These are phyloP conservation scores for Centaurea solstitialis DNA, from an alignment of 129 eudicot genomes.

Conservation along the genomic window DNA sequence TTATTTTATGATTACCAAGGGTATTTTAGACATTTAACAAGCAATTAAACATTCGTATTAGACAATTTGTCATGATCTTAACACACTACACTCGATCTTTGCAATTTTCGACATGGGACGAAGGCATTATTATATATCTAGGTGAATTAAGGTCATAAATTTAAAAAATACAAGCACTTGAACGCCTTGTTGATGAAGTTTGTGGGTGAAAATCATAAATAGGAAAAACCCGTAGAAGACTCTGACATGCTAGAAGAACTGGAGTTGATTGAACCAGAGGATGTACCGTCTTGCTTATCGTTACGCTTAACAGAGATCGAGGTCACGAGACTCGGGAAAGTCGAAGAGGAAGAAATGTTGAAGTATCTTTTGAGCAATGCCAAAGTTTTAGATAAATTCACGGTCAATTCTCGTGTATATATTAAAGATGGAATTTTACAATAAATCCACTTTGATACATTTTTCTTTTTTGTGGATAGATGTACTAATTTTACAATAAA, in stretches of 20 bases:
- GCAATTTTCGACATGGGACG: no score
- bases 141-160: background rate
- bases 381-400: constrained; percentile 27
- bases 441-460: background rate
- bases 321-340: constrained; percentile 23
- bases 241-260: constrained; percentile 25
- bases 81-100: no score
- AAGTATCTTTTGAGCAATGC: constrained; percentile 27
- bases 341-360: constrained; percentile 34
- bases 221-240: constrained; percentile 27
- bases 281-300: constrained; percentile 20
- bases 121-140: no score
- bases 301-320: constrained; percentile 21
- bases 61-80: no score
- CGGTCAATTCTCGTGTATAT: constrained; percentile 34
- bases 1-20: background rate
- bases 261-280: constrained; percentile 12
- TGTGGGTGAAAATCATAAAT: background rate
- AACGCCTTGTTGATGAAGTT: background rate
- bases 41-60: background rate
- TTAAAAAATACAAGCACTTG: background rate
- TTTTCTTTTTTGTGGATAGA: background rate
- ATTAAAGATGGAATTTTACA: constrained; percentile 29
- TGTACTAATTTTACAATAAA: no score
- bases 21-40: background rate